Conservation (phyloP, 768 basidiomycete genomes). For the Hypholoma sublateritium region DNA sequence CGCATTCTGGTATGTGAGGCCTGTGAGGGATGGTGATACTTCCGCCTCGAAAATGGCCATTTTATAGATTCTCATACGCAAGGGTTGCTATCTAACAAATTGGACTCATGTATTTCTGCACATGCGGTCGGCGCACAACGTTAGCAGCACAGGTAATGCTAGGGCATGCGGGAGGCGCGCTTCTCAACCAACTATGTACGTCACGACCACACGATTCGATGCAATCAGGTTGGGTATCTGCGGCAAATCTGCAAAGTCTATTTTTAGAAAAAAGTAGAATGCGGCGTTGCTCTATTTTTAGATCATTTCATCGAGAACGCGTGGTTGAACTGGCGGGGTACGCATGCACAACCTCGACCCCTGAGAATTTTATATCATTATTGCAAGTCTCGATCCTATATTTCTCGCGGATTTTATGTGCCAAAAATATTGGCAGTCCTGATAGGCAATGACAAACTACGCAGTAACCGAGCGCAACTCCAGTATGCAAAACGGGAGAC, state of each 20-base stretch:
- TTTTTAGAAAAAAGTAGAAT: background rate
- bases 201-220: conserved; percentile 1
- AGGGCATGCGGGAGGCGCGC: background rate
- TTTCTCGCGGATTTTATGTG: too few relatives aligned
- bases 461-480: too few relatives aligned
- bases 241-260: background rate
- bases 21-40: background rate
- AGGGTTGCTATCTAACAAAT: conserved; percentile 1
- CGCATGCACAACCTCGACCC: background rate
- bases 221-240: background rate
- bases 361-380: too few relatives aligned
- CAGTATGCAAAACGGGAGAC: too few relatives aligned
- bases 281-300: background rate
- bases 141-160: background rate
- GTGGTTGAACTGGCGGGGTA: background rate
- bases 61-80: background rate
- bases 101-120: background rate
- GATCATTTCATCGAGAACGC: background rate
- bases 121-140: background rate
- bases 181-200: background rate
- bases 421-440: too few relatives aligned
- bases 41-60: background rate
- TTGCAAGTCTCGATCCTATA: too few relatives aligned
- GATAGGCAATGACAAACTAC: too few relatives aligned
- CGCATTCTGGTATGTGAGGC: conserved; percentile 7